Evolutionary conservation across 495 filamentous ascomycete species (phyloP).

Genomic region (Aspergillus indologenus): DNA sequence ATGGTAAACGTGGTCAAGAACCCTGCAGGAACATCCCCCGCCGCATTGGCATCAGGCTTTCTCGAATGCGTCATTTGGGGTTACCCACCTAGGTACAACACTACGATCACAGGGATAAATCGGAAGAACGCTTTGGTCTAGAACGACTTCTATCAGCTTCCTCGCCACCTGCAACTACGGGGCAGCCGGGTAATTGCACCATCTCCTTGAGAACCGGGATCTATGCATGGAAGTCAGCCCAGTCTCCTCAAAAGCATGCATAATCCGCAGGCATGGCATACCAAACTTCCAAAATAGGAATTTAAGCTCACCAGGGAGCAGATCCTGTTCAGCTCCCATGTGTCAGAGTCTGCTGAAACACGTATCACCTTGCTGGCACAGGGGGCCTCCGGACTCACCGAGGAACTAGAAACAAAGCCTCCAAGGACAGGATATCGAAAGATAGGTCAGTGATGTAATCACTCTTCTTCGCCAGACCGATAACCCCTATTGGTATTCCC

Average conservation of each 20-base stretch:
- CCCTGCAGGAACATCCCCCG: slow-evolving; percentile 46
- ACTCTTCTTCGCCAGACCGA: slow-evolving; percentile 65
- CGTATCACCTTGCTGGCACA: not conserved
- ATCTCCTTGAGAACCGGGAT: slow-evolving; percentile 90
- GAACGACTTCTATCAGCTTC: slow-evolving; percentile 26
- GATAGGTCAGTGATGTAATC: slow-evolving; percentile 65
- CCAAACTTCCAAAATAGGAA: slow-evolving; percentile 82
- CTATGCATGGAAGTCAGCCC: slow-evolving; percentile 34
- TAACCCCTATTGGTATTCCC: slow-evolving; percentile 50
- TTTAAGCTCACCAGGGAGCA: slow-evolving; percentile 86
- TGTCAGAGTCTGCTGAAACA: slow-evolving; percentile 9
- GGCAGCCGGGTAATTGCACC: slow-evolving; percentile 37
- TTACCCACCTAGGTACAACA: slow-evolving; percentile 66
- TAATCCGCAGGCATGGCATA: slow-evolving; percentile 31
- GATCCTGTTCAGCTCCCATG: slow-evolving; percentile 47
- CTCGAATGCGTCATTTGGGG: slow-evolving; percentile 5
- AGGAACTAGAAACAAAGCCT: slow-evolving; percentile 88
- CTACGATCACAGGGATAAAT: slow-evolving; percentile 81
- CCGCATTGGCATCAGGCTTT: slow-evolving; percentile 4
- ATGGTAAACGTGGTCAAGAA: slow-evolving; percentile 92
- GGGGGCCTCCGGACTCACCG: slow-evolving; percentile 40
- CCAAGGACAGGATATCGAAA: slow-evolving; percentile 85
- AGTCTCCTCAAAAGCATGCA: slow-evolving; percentile 10
- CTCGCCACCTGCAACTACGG: slow-evolving; percentile 11
- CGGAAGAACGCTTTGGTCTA: slow-evolving; percentile 88